phyloP scores from a whole-genome alignment of 2,329 filamentous ascomycete genomes.

The Coleophoma crateriformis region DNA sequence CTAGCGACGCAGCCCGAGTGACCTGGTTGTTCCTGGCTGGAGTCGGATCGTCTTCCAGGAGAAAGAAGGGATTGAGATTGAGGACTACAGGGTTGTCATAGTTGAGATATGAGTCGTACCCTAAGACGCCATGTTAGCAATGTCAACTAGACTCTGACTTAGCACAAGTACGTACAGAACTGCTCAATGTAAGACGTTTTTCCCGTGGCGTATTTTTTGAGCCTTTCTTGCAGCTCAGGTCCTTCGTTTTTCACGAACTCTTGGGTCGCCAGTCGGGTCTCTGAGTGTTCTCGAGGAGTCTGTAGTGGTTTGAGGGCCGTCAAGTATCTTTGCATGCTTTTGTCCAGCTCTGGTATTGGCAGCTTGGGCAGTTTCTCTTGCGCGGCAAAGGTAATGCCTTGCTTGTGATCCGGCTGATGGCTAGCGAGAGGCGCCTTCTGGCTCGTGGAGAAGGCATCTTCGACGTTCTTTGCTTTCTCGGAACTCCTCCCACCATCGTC shows the following conservation, averaged over 20 bases:
- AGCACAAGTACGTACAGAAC: constrained; percentile 66
- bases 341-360: constrained; percentile 83
- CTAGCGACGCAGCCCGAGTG: constrained; percentile 85
- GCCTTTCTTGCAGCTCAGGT: constrained; percentile 76
- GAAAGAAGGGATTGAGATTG: constrained; percentile 96
- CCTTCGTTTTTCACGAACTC: constrained; percentile 82
- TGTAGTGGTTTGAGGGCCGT: constrained; percentile 77
- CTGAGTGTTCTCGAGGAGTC: constrained; percentile 70
- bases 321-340: constrained; percentile 74
- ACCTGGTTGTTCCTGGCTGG: constrained; percentile 96
- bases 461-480: constrained; percentile 47
- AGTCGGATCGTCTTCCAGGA: constrained; percentile 95
- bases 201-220: constrained; percentile 84
- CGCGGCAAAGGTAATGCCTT: constrained; percentile 77
- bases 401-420: constrained; percentile 43
- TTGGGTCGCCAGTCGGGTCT: constrained; percentile 72
- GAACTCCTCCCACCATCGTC: constrained; percentile 31
- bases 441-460: constrained; percentile 39
- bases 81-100: constrained; percentile 96
- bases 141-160: not conserved
- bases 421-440: constrained; percentile 39
- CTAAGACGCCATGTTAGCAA: constrained; percentile 36
- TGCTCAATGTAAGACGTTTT: constrained; percentile 98
- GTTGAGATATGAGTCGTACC: constrained; percentile 98
- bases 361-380: constrained; percentile 88